A percentile compares a stretch with the other conserved stretches of the same genome.
Evolutionary conservation across 345 rosid species (phyloP).

Genomic region (Euclidium syriacum): DNA sequence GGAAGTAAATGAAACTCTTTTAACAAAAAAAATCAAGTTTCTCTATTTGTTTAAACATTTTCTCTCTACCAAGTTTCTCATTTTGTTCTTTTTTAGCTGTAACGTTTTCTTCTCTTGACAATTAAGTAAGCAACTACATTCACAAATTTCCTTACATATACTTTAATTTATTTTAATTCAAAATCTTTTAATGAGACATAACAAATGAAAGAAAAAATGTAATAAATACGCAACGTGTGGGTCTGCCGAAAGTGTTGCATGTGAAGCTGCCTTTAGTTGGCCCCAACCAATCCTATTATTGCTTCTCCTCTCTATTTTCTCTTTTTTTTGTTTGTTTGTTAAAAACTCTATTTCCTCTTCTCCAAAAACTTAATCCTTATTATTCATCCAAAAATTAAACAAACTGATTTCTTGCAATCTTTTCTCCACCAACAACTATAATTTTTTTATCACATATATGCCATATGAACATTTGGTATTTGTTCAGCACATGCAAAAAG

Average conservation of each 20-base stretch:
- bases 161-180: neutral
- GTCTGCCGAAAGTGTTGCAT: conserved; percentile 20
- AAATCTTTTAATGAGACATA: neutral
- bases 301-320: no score
- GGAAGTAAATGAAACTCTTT: neutral
- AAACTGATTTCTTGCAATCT: neutral
- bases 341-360: neutral
- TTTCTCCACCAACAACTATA: neutral
- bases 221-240: conserved; percentile 26
- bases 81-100: no score
- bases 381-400: neutral
- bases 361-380: conserved; percentile 12
- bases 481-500: conserved; percentile 20
- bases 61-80: no score
- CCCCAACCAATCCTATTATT: conserved; percentile 25
- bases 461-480: conserved; percentile 13
- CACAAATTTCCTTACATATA: neutral
- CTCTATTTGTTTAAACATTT: no score
- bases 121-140: neutral
- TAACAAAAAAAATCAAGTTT: no score
- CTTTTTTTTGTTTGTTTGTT: no score
- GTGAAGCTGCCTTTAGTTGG: conserved; percentile 27
- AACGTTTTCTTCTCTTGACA: no score
- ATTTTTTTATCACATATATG: neutral
- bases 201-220: neutral